Conservation (phyloP, 2,329 filamentous ascomycete genomes). For the Gnomoniopsis sp. region DNA sequence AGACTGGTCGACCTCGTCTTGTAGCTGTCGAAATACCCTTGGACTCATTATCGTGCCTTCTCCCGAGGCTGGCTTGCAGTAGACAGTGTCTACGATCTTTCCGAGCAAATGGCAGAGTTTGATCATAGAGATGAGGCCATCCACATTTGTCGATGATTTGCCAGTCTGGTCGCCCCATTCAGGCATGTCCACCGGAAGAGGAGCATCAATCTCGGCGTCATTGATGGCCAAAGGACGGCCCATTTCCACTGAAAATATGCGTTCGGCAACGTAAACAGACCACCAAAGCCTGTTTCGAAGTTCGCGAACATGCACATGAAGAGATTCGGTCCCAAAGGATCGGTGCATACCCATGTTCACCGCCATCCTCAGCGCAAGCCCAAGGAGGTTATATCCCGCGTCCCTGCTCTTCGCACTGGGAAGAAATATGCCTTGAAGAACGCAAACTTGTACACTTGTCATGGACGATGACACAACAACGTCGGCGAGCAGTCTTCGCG, state of each 20-base stretch:
- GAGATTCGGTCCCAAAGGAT: background rate
- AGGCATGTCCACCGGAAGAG: background rate
- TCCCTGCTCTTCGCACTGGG: background rate
- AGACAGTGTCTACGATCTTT: background rate
- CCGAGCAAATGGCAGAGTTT: background rate
- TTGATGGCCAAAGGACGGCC: background rate
- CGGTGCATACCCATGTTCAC: background rate
- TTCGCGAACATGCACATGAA: background rate
- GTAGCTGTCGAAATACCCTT: background rate
- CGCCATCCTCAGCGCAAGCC: background rate
- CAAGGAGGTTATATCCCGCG: background rate
- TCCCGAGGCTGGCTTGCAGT: background rate
- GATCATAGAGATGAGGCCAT: background rate
- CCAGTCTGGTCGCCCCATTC: background rate
- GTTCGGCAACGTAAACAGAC: background rate
- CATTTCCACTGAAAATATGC: background rate
- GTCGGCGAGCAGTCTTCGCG: background rate
- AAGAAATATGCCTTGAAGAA: background rate
- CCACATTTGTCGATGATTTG: background rate
- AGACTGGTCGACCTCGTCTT: background rate
- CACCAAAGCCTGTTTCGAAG: slow-evolving; percentile 2
- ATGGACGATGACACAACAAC: background rate
- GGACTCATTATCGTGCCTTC: background rate
- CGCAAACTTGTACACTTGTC: background rate
- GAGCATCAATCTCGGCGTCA: background rate